These are phyloP conservation scores for Medicago arabica DNA, from an alignment of 306 rosid genomes.

Conservation along the genomic window DNA sequence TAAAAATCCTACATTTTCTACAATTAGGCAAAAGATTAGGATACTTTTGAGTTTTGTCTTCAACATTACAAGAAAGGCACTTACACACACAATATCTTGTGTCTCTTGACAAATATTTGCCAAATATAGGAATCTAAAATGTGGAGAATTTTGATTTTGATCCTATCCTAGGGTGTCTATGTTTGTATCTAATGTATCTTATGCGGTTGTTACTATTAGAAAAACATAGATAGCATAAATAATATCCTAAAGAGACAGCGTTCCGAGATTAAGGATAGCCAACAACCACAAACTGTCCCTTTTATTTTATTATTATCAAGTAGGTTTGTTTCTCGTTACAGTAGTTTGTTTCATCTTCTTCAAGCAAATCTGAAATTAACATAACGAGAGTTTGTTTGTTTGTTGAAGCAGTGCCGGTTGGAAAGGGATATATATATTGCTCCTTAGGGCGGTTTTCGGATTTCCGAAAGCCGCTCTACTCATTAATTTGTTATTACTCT, in stretches of 20 bases:
- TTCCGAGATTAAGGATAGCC: conserved; percentile 35
- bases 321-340: background rate
- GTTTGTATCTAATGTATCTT: conserved; percentile 13
- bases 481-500: background rate
- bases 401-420: background rate
- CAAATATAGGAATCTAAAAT: background rate
- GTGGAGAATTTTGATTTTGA: background rate
- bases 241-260: background rate
- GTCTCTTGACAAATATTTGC: background rate
- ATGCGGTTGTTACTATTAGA: background rate
- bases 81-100: background rate
- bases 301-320: background rate
- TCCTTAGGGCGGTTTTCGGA: conserved; percentile 61
- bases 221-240: background rate
- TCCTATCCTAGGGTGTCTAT: background rate
- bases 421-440: conserved; percentile 8
- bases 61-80: background rate
- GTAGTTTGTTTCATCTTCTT: background rate
- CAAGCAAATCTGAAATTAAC: conserved; percentile 4
- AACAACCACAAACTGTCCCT: conserved; percentile 2
- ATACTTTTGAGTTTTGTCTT: background rate
- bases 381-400: conserved; percentile 12
- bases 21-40: background rate
- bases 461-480: conserved; percentile 56
- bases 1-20: background rate